A percentile compares a stretch with the other conserved stretches of the same genome.
phyloP scores from a whole-genome alignment of 768 basidiomycete species.

The Xanthoconium stramineum region DNA sequence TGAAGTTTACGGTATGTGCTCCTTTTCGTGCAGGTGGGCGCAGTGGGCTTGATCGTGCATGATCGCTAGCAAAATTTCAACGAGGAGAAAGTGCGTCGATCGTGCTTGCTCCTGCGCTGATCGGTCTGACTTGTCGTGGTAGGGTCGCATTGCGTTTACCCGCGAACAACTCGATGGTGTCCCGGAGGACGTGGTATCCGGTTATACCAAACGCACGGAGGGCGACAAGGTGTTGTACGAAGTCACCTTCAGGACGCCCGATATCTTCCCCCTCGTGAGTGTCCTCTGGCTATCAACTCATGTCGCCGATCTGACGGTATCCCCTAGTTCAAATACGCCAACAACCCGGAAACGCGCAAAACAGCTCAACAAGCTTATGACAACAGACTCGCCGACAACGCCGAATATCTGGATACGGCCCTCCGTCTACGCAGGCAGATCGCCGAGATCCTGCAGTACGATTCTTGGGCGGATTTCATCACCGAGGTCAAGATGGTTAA shows the following conservation, averaged over 20 bases:
- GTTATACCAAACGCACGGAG: slow-evolving; percentile 66
- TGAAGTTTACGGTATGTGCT: slow-evolving; percentile 66
- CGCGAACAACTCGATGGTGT: slow-evolving; percentile 77
- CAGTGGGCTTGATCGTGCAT: neutral
- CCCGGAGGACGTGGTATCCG: slow-evolving; percentile 73
- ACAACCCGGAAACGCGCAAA: slow-evolving; percentile 64
- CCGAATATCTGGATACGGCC: slow-evolving; percentile 63
- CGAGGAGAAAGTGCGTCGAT: slow-evolving; percentile 66
- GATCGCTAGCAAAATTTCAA: slow-evolving; percentile 76
- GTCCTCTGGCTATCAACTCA: neutral
- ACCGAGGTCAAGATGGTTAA: slow-evolving; percentile 90
- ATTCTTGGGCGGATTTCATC: slow-evolving; percentile 80
- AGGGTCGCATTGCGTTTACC: slow-evolving; percentile 66
- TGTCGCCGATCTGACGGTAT: neutral
- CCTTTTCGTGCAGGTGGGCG: neutral
- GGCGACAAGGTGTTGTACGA: slow-evolving; percentile 60
- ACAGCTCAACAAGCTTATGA: slow-evolving; percentile 67
- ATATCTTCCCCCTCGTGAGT: slow-evolving; percentile 73
- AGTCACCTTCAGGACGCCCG: slow-evolving; percentile 79
- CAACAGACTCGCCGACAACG: slow-evolving; percentile 64
- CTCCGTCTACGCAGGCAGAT: slow-evolving; percentile 70
- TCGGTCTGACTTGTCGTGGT: slow-evolving; percentile 1
- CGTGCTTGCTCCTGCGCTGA: neutral
- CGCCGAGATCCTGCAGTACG: slow-evolving; percentile 64
- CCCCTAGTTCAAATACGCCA: slow-evolving; percentile 73